phyloP scores from a whole-genome alignment of 768 basidiomycete species.

The Mycena rebaudengoi region DNA sequence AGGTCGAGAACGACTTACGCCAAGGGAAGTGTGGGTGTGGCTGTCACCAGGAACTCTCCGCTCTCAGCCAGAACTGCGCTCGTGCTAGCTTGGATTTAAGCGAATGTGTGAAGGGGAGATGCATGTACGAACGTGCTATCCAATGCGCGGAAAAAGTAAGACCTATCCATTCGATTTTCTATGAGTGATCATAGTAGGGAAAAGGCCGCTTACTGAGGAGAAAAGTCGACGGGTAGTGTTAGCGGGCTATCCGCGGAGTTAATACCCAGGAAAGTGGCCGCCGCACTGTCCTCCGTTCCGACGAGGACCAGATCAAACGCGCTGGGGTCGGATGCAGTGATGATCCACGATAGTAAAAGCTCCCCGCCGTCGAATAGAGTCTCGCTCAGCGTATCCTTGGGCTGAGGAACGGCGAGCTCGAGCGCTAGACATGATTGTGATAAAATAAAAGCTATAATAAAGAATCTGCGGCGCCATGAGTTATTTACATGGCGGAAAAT shows the following conservation, averaged over 20 bases:
- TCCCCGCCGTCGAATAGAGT: background rate
- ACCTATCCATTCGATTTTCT: background rate
- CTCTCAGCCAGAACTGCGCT: background rate
- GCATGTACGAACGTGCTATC: slow-evolving; percentile 10
- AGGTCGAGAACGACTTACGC: too few species aligned
- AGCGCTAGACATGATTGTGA: background rate
- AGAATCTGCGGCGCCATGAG: too few species aligned
- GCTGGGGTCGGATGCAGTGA: background rate
- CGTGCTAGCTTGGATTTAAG: too few species aligned
- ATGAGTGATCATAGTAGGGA: background rate
- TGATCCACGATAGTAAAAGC: slow-evolving; percentile 2
- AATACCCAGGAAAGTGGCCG: background rate
- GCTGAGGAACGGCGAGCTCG: background rate
- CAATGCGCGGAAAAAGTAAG: slow-evolving; percentile 9
- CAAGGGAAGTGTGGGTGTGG: background rate
- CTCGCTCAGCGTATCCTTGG: slow-evolving; percentile 7
- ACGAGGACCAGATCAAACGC: slow-evolving; percentile 6
- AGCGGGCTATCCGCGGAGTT: background rate
- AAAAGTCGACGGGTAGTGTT: background rate
- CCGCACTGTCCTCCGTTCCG: background rate
- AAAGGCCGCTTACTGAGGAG: background rate
- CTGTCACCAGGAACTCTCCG: background rate
- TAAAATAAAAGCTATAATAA: background rate
- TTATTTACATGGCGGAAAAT: too few species aligned
- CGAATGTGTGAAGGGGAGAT: too few species aligned